Evolutionary conservation across 2,329 filamentous ascomycete genomes (phyloP).

Genomic region (Thelonectria olida): DNA sequence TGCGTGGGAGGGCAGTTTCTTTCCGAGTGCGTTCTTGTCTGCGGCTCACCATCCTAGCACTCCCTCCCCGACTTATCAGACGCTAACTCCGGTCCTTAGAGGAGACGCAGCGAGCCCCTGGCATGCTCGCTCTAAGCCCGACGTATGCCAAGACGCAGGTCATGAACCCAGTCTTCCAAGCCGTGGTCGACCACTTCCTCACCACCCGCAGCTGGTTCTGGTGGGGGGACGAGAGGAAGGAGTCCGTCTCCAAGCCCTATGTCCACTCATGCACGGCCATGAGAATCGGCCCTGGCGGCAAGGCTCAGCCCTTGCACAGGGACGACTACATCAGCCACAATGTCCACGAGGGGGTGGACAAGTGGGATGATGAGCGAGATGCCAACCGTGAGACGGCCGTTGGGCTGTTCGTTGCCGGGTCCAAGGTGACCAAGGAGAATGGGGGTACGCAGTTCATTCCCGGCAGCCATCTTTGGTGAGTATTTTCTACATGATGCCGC

Average conservation of each 20-base stretch:
- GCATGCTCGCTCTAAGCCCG: conserved; percentile 24
- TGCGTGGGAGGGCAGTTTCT: conserved; percentile 9
- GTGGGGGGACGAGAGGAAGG: conserved; percentile 27
- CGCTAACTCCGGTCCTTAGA: background rate
- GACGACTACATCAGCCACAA: conserved; percentile 32
- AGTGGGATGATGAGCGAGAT: conserved; percentile 16
- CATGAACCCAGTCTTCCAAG: conserved; percentile 27
- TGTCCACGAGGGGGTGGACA: background rate
- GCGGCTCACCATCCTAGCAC: background rate
- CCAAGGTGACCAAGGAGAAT: conserved; percentile 19
- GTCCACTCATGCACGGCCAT: conserved; percentile 26
- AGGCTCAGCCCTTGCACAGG: conserved; percentile 27
- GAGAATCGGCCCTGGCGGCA: conserved; percentile 26
- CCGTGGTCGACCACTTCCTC: conserved; percentile 26
- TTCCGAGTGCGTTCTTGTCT: conserved; percentile 1
- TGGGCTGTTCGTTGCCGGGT: conserved; percentile 12
- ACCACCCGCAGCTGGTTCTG: conserved; percentile 28
- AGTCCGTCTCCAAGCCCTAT: conserved; percentile 26
- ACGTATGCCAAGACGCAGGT: conserved; percentile 23
- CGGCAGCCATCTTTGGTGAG: conserved; percentile 25
- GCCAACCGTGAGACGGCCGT: conserved; percentile 13
- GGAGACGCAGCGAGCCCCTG: conserved; percentile 24
- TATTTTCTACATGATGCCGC: too few species aligned
- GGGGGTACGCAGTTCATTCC: conserved; percentile 27
- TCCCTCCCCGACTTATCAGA: background rate